A percentile compares a stretch with the other conserved stretches of the same genome.
These are phyloP conservation scores for Cardamine occulta DNA, from an alignment of 345 rosid species.

Conservation along the genomic window DNA sequence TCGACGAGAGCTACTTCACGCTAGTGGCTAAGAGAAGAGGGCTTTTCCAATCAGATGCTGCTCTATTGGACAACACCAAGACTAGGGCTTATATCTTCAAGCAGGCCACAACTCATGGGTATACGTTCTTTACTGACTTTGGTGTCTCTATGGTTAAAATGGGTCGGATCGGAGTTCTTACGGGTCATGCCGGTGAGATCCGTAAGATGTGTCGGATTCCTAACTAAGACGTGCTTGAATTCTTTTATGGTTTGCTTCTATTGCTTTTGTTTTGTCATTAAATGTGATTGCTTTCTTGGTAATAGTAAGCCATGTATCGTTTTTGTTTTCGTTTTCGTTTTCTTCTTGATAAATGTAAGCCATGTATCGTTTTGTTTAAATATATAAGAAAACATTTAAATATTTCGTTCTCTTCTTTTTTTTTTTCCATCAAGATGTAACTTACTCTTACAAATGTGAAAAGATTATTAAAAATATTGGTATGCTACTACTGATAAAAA, in stretches of 20 bases:
- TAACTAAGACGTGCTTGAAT: conserved; percentile 40
- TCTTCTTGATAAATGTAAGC: not conserved
- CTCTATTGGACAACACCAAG: conserved; percentile 49
- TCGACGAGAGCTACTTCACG: conserved; percentile 56
- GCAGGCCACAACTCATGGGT: conserved; percentile 6
- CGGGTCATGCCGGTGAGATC: conserved; percentile 54
- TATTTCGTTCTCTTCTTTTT: not conserved
- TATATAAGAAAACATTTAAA: not conserved
- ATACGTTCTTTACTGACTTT: conserved; percentile 54
- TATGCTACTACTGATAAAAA: no score
- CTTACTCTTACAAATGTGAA: not conserved
- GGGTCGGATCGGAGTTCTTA: conserved; percentile 56
- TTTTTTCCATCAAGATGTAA: not conserved
- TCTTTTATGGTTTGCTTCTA: conserved; percentile 29
- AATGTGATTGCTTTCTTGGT: conserved; percentile 24
- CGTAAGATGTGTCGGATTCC: conserved; percentile 54
- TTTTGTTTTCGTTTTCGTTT: not conserved
- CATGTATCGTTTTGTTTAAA: not conserved
- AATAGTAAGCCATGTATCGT: not conserved
- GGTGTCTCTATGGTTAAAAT: conserved; percentile 61
- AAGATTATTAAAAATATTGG: no score
- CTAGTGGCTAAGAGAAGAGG: conserved; percentile 52
- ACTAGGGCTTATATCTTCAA: conserved; percentile 32
- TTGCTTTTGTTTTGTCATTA: not conserved
- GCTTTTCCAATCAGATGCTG: conserved; percentile 66